Base-by-base conservation (phyloP, 2,329 filamentous ascomycete genomes). In the Didymella pomorum region DNA sequence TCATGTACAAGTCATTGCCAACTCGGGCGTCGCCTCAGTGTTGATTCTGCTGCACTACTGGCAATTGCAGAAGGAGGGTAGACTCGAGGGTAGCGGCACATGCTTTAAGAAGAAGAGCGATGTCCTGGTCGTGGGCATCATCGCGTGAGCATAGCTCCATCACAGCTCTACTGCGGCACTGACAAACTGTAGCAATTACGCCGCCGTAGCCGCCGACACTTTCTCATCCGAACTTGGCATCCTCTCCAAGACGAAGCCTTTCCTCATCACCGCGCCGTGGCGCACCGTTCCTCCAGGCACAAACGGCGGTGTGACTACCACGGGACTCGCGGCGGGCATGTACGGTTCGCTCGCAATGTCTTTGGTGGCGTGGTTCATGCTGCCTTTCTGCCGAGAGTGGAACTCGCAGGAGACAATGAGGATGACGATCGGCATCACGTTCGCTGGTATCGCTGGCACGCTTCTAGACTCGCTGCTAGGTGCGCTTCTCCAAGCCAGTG, bases 211-310 rank as follows among this genome's bases (percentile, higher is more conserved):
- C 20, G 92, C 94, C 48, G 95, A 99, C 76, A 99, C 95, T 0
- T 95, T 97, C 75, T 93, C 91, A 56, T 97, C 93, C 11, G 95
- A 99, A 80, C 87, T 99, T 20, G 95, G 95, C 14, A 99, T 99
- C 56, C 83, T 99, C 12, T 90, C 93, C 7, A 86, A 83, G 58
- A 84, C 84, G 23, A 81, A 86, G 43, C 95, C 95, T 9, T 87
- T 93, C 33, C 86, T 99, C 35, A 94, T 99, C 73, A 97, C 92
- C 4, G 93, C 91, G 14, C 87, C 84, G 16, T 83, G 95, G 70
- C 88, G 90, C 58, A 84, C 86, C 63, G 95, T 98, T 0, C 93
- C 95, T 0, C 89, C 86, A 1, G 95, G 95, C 48, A 98, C 95
- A 41, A 99, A 99, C 73, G 95, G 95, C 29, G 95, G 94, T 16